phyloP scores from a whole-genome alignment of 108 stramenopile species.

The Aurantiochytrium sp. region DNA sequence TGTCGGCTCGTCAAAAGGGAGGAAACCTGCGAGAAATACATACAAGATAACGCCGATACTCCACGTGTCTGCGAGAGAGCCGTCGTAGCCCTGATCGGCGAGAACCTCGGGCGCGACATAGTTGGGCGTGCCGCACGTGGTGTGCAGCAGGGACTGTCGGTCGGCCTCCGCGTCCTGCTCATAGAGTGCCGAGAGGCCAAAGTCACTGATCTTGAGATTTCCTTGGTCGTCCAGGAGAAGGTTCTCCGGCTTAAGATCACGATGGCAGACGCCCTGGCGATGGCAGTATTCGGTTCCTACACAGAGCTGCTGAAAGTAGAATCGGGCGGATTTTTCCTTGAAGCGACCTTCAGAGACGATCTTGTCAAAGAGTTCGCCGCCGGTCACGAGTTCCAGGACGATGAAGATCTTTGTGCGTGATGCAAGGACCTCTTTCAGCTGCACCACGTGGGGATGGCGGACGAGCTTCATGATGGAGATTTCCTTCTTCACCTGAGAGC shows the following conservation, averaged over 20 bases:
- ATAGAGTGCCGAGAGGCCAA: constrained; percentile 68
- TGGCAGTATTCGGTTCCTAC: constrained; percentile 68
- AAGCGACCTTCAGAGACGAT: constrained; percentile 62
- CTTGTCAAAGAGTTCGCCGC: constrained; percentile 73
- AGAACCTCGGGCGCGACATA: constrained; percentile 73
- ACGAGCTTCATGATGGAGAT: constrained; percentile 71
- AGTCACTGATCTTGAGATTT: constrained; percentile 70
- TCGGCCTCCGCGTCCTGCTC: constrained; percentile 43
- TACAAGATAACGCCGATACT: constrained; percentile 67
- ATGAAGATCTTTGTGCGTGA: constrained; percentile 77
- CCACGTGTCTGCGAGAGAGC: constrained; percentile 61
- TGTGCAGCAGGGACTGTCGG: constrained; percentile 47
- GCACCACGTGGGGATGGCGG: constrained; percentile 68
- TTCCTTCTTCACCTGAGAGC: constrained; percentile 75
- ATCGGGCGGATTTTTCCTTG: constrained; percentile 60
- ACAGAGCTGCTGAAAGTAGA: constrained; percentile 68
- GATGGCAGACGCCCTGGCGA: constrained; percentile 58
- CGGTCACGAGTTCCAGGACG: constrained; percentile 74
- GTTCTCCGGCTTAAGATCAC: constrained; percentile 69
- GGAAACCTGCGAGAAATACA: constrained; percentile 65
- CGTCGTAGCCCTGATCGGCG: constrained; percentile 69
- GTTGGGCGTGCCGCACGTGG: constrained; percentile 73
- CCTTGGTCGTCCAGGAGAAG: constrained; percentile 59
- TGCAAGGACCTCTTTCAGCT: constrained; percentile 71
- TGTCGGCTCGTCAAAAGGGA: constrained; percentile 68